Evolutionary conservation across 2,329 filamentous ascomycete species (phyloP).

Genomic region (Epichloe sylvatica): DNA sequence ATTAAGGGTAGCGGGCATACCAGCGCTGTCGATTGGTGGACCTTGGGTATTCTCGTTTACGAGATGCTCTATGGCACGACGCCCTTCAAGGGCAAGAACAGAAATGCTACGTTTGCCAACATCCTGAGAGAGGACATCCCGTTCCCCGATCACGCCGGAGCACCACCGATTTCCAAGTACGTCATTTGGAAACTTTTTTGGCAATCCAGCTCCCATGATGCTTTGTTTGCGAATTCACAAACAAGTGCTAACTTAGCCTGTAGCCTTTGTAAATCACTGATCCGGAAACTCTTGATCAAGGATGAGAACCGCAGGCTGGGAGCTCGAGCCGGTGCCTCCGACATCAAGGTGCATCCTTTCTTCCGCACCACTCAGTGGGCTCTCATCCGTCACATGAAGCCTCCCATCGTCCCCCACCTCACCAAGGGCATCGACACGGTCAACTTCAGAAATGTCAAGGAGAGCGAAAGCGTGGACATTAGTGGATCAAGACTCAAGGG

Average conservation of each 20-base stretch:
- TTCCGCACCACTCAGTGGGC: conserved; percentile 96
- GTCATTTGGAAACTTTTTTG: conserved; percentile 20
- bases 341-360: conserved; percentile 93
- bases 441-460: conserved; percentile 97
- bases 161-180: conserved; percentile 83
- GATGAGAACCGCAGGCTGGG: conserved; percentile 89
- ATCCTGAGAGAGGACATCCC: conserved; percentile 91
- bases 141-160: conserved; percentile 78
- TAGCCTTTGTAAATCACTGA: conserved; percentile 90
- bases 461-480: conserved; percentile 88
- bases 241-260: neutral
- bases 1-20: conserved; percentile 98
- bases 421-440: conserved; percentile 83
- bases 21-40: conserved; percentile 99
- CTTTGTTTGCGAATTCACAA: neutral
- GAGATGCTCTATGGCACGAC: conserved; percentile 99
- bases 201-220: neutral
- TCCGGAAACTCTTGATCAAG: conserved; percentile 94
- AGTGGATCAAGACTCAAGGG: conserved; percentile 54
- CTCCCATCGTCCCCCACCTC: conserved; percentile 91
- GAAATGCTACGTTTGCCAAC: conserved; percentile 95
- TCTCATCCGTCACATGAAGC: conserved; percentile 92
- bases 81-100: conserved; percentile 98
- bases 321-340: conserved; percentile 85
- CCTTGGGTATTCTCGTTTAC: conserved; percentile 88